These are phyloP conservation scores for Parachaetomium inaequale DNA, from an alignment of 495 filamentous ascomycete species.

Conservation along the genomic window DNA sequence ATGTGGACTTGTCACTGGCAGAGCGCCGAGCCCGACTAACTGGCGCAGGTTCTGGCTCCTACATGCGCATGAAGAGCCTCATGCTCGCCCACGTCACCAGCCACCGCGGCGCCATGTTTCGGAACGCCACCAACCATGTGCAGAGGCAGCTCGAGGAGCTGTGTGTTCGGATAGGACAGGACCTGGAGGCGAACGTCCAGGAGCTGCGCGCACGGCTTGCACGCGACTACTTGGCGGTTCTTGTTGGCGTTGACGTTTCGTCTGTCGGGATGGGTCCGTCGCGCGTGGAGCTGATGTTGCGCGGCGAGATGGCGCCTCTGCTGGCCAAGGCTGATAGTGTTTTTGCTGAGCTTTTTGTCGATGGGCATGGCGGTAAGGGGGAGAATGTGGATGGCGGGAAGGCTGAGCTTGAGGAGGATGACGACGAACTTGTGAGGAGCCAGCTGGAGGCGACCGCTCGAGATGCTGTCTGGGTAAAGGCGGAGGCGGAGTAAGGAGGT, in stretches of 20 bases:
- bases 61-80: conserved; percentile 51
- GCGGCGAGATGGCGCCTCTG: conserved; percentile 21
- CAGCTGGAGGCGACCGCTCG: background rate
- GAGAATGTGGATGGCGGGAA: background rate
- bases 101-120: conserved; percentile 50
- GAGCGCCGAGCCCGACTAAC: conserved; percentile 12
- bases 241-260: conserved; percentile 19
- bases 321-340: conserved; percentile 12
- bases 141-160: conserved; percentile 35
- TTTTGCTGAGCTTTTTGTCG: conserved; percentile 7
- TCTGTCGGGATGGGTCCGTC: conserved; percentile 1
- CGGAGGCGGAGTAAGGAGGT: background rate
- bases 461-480: too few relatives aligned
- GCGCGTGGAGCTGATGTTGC: conserved; percentile 20
- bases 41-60: conserved; percentile 40
- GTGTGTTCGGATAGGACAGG: conserved; percentile 33
- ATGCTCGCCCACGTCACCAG: conserved; percentile 52
- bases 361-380: background rate
- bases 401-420: background rate
- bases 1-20: background rate
- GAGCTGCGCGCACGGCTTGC: conserved; percentile 42
- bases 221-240: conserved; percentile 42
- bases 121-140: conserved; percentile 44
- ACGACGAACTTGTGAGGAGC: background rate
- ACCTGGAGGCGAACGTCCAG: conserved; percentile 39